Conservation (phyloP, 257 asterid species). For the Solanum megistacrolobum region DNA sequence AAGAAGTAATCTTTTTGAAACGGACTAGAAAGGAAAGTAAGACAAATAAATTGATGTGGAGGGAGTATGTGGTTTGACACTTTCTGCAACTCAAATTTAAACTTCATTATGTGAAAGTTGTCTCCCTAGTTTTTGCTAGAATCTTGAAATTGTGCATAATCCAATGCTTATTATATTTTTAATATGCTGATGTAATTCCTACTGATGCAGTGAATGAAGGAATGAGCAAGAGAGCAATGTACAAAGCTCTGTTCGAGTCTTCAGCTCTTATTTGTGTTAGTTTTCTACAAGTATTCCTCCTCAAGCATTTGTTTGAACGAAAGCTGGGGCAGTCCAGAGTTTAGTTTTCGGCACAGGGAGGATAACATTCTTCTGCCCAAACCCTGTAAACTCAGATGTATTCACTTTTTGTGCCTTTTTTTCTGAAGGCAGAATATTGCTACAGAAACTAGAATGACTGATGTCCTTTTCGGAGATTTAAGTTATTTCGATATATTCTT, state of each 20-base stretch:
- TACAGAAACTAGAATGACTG: not conserved
- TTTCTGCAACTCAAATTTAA: not conserved
- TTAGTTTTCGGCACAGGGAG: conserved; percentile 8
- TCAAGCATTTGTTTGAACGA: conserved; percentile 64
- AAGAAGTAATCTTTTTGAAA: not conserved
- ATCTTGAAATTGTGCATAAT: not conserved
- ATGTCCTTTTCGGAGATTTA: not conserved
- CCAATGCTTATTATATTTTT: not conserved
- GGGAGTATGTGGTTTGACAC: not conserved
- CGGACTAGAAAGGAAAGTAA: not conserved
- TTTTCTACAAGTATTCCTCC: conserved; percentile 58
- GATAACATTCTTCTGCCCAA: not conserved
- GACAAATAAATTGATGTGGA: not conserved
- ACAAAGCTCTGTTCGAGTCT: conserved; percentile 63
- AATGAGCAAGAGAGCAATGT: conserved; percentile 63
- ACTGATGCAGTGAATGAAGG: conserved; percentile 54
- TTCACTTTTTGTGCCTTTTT: not conserved
- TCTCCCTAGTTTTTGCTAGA: not conserved
- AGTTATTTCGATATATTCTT: not conserved
- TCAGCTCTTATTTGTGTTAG: conserved; percentile 52
- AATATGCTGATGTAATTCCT: not conserved
- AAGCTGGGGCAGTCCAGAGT: conserved; percentile 76
- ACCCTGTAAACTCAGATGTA: not conserved
- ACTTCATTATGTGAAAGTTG: not conserved
- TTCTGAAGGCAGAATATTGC: not conserved